Conservation (phyloP, 2,329 filamentous ascomycete genomes). For the Sporothrix protearum region DNA sequence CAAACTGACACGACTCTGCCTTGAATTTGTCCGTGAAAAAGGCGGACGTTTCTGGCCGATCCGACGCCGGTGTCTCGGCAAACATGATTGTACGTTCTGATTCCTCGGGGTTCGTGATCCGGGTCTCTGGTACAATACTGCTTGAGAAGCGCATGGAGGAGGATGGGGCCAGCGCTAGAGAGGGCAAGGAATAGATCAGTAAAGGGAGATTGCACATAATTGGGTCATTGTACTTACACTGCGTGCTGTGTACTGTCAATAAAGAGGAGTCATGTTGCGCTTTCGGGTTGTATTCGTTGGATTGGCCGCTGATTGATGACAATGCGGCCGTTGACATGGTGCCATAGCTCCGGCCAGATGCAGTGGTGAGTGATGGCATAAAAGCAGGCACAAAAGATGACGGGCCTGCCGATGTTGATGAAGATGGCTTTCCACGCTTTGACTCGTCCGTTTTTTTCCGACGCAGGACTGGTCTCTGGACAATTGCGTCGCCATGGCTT, state of each 20-base stretch:
- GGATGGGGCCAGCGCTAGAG: constrained; percentile 18
- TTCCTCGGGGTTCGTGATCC: constrained; percentile 61
- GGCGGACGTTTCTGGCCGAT: constrained; percentile 38
- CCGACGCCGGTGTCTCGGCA: constrained; percentile 45
- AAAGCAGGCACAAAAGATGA: constrained; percentile 12
- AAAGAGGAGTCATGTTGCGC: background rate
- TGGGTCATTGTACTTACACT: background rate
- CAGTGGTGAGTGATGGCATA: constrained; percentile 18
- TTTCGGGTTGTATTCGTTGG: background rate
- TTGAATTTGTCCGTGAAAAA: constrained; percentile 47
- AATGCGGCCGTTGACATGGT: constrained; percentile 26
- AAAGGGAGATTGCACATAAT: too few relatives aligned
- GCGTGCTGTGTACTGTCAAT: background rate
- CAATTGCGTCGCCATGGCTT: constrained; percentile 42
- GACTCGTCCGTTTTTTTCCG: constrained; percentile 32
- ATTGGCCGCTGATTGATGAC: background rate
- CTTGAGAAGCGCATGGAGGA: constrained; percentile 64
- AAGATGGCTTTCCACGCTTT: background rate
- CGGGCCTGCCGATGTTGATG: background rate
- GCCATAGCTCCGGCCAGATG: constrained; percentile 29
- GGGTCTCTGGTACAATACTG: constrained; percentile 67
- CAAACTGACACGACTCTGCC: constrained; percentile 35
- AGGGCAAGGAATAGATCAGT: background rate
- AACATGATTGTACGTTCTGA: constrained; percentile 74
- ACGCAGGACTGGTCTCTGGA: constrained; percentile 29